Percentiles rank a stretch among this genome's conserved stretches.
Conservation (phyloP, 345 rosid species). For the Lagerstroemia speciosa region DNA sequence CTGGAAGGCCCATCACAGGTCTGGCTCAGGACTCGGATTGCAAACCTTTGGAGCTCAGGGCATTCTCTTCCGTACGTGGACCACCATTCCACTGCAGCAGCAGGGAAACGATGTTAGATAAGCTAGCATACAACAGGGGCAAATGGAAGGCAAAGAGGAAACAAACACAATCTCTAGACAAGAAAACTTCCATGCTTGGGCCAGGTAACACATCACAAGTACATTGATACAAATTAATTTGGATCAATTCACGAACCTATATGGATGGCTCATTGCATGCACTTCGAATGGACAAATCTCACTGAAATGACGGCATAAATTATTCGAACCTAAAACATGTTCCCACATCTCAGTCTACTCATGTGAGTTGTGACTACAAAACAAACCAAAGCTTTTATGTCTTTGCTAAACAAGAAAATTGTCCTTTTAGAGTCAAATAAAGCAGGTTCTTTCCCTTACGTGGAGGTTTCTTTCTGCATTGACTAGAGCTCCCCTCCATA, state of each 20-base stretch:
- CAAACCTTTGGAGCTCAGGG: slow-evolving; percentile 48
- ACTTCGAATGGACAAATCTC: background rate
- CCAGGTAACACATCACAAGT: background rate
- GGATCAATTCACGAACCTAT: background rate
- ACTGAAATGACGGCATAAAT: background rate
- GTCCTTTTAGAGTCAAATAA: background rate
- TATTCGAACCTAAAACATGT: background rate
- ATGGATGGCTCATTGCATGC: background rate
- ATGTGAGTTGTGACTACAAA: background rate
- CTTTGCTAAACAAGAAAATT: background rate
- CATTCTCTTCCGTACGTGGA: slow-evolving; percentile 29
- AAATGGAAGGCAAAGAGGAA: background rate
- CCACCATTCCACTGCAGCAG: slow-evolving; percentile 49
- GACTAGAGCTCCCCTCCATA: slow-evolving; percentile 27
- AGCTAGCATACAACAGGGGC: background rate
- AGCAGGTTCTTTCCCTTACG: slow-evolving; percentile 19
- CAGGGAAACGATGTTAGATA: background rate
- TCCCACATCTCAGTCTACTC: background rate
- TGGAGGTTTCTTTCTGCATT: slow-evolving; percentile 30
- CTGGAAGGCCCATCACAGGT: slow-evolving; percentile 48
- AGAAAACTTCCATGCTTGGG: background rate
- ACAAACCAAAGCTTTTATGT: background rate
- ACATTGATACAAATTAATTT: background rate
- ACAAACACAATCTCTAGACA: background rate
- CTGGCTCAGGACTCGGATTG: slow-evolving; percentile 43